phyloP scores from a whole-genome alignment of 1,284 basidiomycete genomes.

The Apiotrichum brassicae region DNA sequence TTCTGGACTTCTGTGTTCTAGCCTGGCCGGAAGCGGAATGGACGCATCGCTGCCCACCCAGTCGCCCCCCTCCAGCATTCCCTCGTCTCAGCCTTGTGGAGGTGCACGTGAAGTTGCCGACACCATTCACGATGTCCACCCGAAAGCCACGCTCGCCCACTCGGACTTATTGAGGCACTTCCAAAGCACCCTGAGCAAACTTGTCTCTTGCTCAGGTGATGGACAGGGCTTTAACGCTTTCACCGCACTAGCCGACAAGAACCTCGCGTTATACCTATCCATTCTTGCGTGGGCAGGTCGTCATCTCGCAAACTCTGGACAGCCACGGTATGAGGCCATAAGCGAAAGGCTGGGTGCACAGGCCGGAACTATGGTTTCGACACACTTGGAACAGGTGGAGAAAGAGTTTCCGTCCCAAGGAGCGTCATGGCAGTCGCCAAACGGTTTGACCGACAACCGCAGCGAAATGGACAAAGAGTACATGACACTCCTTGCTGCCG shows the following conservation, averaged over 20 bases:
- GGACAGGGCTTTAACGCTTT: constrained; percentile 26
- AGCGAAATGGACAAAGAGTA: constrained; percentile 14
- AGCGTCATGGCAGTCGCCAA: neutral
- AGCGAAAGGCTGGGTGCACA: constrained; percentile 29
- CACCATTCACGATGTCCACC: too few species aligned
- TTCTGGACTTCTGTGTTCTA: too few species aligned
- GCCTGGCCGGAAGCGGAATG: too few species aligned
- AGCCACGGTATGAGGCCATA: constrained; percentile 29
- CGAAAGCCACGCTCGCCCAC: neutral
- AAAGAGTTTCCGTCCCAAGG: neutral
- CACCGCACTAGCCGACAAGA: constrained; percentile 17
- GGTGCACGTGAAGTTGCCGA: too few species aligned
- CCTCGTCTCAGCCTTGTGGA: neutral
- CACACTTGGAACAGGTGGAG: neutral
- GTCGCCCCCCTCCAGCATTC: neutral
- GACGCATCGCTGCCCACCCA: neutral
- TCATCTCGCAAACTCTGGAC: constrained; percentile 33
- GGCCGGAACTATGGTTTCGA: constrained; percentile 17
- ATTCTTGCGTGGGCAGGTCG: constrained; percentile 34
- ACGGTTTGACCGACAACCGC: neutral
- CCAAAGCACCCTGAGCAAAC: constrained; percentile 19
- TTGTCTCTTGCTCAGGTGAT: constrained; percentile 26
- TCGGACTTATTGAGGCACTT: constrained; percentile 21
- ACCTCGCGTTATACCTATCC: constrained; percentile 23
- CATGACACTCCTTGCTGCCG: constrained; percentile 31